A percentile compares a stretch with the other conserved stretches of the same genome.
Conservation (phyloP, 495 filamentous ascomycete species). For the Aspergillus kassunensis region DNA sequence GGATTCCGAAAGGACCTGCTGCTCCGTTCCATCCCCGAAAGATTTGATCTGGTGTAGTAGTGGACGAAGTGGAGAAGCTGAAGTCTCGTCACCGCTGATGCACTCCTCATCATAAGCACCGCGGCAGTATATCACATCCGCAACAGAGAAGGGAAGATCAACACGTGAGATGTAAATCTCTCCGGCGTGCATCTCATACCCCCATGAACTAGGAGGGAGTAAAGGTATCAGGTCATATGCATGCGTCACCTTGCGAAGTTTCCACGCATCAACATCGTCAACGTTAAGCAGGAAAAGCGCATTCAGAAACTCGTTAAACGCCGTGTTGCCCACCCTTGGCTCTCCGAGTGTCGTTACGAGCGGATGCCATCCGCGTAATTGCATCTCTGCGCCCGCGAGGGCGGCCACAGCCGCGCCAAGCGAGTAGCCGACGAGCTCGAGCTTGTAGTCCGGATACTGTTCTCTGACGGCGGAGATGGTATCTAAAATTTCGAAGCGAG, state of each 20-base stretch:
- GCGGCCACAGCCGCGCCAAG: constrained; percentile 90
- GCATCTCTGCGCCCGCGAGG: constrained; percentile 76
- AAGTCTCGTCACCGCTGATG: constrained; percentile 52
- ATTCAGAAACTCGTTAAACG: constrained; percentile 65
- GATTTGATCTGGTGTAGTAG: background rate
- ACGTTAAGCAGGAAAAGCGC: constrained; percentile 52
- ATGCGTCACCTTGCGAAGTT: constrained; percentile 81
- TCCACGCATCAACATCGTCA: constrained; percentile 22
- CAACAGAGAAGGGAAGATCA: constrained; percentile 58
- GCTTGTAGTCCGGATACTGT: constrained; percentile 62
- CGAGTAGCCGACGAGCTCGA: constrained; percentile 84
- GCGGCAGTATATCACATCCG: constrained; percentile 65
- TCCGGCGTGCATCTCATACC: constrained; percentile 75
- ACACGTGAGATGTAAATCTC: constrained; percentile 80
- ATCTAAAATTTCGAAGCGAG: constrained; percentile 59
- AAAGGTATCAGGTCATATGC: constrained; percentile 83
- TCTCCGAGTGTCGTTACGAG: constrained; percentile 90
- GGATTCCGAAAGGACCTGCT: constrained; percentile 5
- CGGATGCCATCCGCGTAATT: constrained; percentile 63
- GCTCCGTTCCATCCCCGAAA: background rate
- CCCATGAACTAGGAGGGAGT: constrained; percentile 81
- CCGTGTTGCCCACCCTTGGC: constrained; percentile 76
- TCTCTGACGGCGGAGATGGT: constrained; percentile 50
- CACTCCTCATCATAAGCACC: constrained; percentile 70
- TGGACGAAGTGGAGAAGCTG: background rate